Percentiles rank a stretch among this genome's conserved stretches.
Conservation (phyloP, 1,284 basidiomycete genomes). For the Amylostereum areolatum region DNA sequence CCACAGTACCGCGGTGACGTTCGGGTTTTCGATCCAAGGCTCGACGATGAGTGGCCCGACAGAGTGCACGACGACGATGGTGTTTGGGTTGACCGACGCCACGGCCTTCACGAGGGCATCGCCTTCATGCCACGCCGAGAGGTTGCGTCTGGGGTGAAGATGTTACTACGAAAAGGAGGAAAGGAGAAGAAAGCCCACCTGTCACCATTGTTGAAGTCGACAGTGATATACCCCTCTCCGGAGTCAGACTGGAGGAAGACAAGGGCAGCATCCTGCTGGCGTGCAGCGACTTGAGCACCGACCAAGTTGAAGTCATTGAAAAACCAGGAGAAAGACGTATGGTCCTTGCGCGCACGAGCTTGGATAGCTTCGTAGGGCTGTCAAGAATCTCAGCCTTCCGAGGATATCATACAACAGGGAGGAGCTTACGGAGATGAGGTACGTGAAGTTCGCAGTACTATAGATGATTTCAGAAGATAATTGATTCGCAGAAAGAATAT, state of each 20-base stretch:
- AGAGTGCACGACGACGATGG: slow-evolving; percentile 76
- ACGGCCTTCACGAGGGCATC: slow-evolving; percentile 58
- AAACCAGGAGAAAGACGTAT: slow-evolving; percentile 52
- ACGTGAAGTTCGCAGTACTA: slow-evolving; percentile 51
- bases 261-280: slow-evolving; percentile 53
- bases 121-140: slow-evolving; percentile 77
- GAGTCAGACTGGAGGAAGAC: slow-evolving; percentile 74
- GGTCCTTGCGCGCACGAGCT: slow-evolving; percentile 49
- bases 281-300: slow-evolving; percentile 44
- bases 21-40: slow-evolving; percentile 73
- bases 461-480: slow-evolving; percentile 11
- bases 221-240: slow-evolving; percentile 72
- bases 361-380: slow-evolving; percentile 69
- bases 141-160: slow-evolving; percentile 49
- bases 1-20: slow-evolving; percentile 67
- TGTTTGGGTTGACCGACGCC: slow-evolving; percentile 65
- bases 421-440: slow-evolving; percentile 45
- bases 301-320: slow-evolving; percentile 62
- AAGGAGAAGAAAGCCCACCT: slow-evolving; percentile 26
- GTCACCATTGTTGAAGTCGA: slow-evolving; percentile 74
- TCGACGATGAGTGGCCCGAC: slow-evolving; percentile 73
- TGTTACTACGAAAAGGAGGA: background rate
- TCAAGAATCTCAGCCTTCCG: background rate
- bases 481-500: background rate
- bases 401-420: background rate